Evolutionary conservation across 2,329 filamentous ascomycete genomes (phyloP), one percentile per base, ranked within the genome.

Genomic region (Dryadomyces quercus-mongolicae): DNA sequence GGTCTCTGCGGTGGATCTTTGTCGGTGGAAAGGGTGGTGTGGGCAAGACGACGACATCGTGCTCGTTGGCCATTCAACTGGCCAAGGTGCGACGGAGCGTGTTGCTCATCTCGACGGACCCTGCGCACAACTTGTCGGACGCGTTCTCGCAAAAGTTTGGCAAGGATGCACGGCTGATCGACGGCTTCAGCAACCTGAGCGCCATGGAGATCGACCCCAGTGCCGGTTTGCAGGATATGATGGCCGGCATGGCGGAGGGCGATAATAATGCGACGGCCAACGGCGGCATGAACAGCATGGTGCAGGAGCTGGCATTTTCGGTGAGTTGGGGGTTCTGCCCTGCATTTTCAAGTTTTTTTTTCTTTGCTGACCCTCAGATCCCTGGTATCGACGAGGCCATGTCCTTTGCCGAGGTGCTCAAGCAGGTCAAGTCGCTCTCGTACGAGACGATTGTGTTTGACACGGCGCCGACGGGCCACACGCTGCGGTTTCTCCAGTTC

Each of bases 371-470:
- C 38, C 9, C 9, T 20, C 62, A 95, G 88, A 98, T 98, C 59
- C 93, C 93, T 18, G 93, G 93, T 72, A 95, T 98, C 59, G 93
- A 98, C 68, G 93, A 98, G 72, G 93, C 93, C 69, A 98, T 98
- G 93, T 96, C 91, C 55, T 98, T 98, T 67, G 93, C 93, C 68
- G 93, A 98, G 74, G 93, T 98, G 60, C 80, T 98, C 65, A 98
- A 98, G 73, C 93, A 98, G 72, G 93, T 98, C 74, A 97, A 97
- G 74, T 95, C 89, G 44, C 86, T 97, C 67, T 95, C 90, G 51
- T 98, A 98, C 80, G 93, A 97, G 70, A 89, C 92, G 65, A 97
- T 98, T 73, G 88, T 98, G 70, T 98, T 98, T 80, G 93, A 98
- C 71, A 98, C 93, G 38, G 93, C 93, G 3, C 93, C 93, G 16